Conservation (phyloP, 1,284 basidiomycete species). For the Cerioporus squamosus region DNA sequence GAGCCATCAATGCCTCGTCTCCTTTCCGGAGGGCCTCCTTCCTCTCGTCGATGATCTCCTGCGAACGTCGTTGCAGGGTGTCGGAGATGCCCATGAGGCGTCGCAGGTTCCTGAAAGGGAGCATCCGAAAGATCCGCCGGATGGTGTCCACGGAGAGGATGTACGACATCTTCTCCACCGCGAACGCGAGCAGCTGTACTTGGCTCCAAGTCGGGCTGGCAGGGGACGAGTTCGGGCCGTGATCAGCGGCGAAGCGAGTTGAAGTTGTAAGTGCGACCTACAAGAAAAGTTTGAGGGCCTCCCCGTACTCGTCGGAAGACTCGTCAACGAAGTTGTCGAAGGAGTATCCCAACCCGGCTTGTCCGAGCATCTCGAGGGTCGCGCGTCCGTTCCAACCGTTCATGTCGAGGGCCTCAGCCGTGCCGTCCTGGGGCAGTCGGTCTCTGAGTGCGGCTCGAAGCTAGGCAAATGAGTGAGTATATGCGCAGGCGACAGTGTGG, state of each 20-base stretch:
- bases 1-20: constrained; percentile 23
- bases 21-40: constrained; percentile 32
- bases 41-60: constrained; percentile 45
- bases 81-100: constrained; percentile 35
- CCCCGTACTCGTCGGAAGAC: constrained; percentile 32
- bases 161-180: constrained; percentile 7
- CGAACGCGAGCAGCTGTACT: not conserved
- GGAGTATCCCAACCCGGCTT: constrained; percentile 43
- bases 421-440: constrained; percentile 17
- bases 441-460: constrained; percentile 26
- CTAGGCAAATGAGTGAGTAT: not conserved
- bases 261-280: constrained; percentile 3
- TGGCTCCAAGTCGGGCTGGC: constrained; percentile 13
- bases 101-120: not conserved
- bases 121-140: constrained; percentile 1
- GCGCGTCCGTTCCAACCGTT: constrained; percentile 40
- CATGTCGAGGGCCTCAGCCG: constrained; percentile 37
- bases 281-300: constrained; percentile 29
- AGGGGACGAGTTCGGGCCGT: not conserved
- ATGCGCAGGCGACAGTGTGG: too few relatives aligned
- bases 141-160: constrained; percentile 15
- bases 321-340: constrained; percentile 39
- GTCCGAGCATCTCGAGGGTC: constrained; percentile 44
- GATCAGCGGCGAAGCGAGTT: too few relatives aligned
- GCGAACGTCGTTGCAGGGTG: constrained; percentile 41